A percentile compares a stretch with the other conserved stretches of the same genome.
Evolutionary conservation across 768 basidiomycete genomes (phyloP).

Genomic region (Suillus hirtellus): DNA sequence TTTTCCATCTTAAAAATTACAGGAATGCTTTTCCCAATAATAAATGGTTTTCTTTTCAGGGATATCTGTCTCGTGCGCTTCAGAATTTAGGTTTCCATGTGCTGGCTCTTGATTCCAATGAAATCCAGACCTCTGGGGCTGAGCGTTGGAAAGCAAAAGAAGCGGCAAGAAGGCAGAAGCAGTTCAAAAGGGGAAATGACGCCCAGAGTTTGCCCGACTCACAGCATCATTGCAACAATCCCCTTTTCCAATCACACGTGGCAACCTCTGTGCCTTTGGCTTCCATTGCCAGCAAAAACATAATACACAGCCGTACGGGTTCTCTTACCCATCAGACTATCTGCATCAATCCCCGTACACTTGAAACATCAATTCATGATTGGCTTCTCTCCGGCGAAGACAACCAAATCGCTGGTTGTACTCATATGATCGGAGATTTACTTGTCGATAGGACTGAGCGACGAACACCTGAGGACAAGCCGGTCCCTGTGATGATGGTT

Average conservation of each 20-base stretch:
- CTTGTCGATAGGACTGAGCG: not conserved
- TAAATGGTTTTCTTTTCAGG: constrained; percentile 37
- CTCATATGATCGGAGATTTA: not conserved
- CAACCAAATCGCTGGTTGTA: not conserved
- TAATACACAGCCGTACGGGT: constrained; percentile 18
- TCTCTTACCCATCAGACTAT: constrained; percentile 58
- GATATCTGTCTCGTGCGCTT: constrained; percentile 59
- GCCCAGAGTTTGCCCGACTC: constrained; percentile 1
- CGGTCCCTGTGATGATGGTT: constrained; percentile 56
- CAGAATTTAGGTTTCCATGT: constrained; percentile 43
- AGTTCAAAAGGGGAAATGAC: constrained; percentile 13
- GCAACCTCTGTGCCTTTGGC: constrained; percentile 1
- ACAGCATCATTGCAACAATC: not conserved
- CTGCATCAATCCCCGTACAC: constrained; percentile 49
- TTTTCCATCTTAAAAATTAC: not conserved
- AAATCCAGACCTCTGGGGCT: constrained; percentile 59
- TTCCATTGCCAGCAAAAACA: not conserved
- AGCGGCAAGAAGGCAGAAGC: constrained; percentile 20
- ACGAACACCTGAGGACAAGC: not conserved
- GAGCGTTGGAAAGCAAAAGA: constrained; percentile 40
- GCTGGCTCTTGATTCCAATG: constrained; percentile 67
- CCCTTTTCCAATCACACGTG: constrained; percentile 5
- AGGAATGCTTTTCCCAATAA: not conserved
- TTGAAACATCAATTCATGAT: constrained; percentile 47
- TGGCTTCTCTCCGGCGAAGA: constrained; percentile 44